A percentile compares a stretch with the other conserved stretches of the same genome.
These are phyloP conservation scores for Peniophora sp. DNA, from an alignment of 1,284 basidiomycete genomes.

Conservation along the genomic window DNA sequence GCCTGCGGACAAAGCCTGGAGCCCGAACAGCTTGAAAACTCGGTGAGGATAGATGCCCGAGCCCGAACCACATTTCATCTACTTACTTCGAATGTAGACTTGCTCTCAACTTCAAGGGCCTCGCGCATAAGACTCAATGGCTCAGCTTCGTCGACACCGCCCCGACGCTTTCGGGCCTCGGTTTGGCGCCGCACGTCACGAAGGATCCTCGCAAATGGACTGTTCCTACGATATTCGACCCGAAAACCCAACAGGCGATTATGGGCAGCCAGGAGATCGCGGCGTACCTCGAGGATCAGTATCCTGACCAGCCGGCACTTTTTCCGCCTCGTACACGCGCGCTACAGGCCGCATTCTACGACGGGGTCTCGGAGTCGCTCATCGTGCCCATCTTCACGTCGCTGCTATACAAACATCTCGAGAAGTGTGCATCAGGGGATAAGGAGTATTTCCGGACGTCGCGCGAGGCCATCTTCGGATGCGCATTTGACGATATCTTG, in stretches of 20 bases:
- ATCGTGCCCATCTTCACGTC: not conserved
- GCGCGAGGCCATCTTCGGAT: not conserved
- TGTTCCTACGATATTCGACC: constrained; percentile 6
- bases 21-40: too few species aligned
- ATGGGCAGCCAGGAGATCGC: not conserved
- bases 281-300: not conserved
- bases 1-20: too few species aligned
- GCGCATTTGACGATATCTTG: not conserved
- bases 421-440: not conserved
- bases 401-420: not conserved
- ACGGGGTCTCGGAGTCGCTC: not conserved
- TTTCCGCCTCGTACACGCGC: not conserved
- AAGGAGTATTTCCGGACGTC: not conserved
- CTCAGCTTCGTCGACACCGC: not conserved
- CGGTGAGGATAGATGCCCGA: too few species aligned
- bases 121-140: not conserved
- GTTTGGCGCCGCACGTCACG: not conserved
- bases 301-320: not conserved
- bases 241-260: not conserved
- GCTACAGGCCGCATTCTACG: not conserved
- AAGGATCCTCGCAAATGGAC: constrained; percentile 7
- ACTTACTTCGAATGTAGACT: not conserved
- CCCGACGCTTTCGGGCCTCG: not conserved
- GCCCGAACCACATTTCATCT: too few species aligned
- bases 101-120: not conserved